Evolutionary conservation across 2,329 filamentous ascomycete genomes (phyloP).

Genomic region (Diaporthe australafricana): DNA sequence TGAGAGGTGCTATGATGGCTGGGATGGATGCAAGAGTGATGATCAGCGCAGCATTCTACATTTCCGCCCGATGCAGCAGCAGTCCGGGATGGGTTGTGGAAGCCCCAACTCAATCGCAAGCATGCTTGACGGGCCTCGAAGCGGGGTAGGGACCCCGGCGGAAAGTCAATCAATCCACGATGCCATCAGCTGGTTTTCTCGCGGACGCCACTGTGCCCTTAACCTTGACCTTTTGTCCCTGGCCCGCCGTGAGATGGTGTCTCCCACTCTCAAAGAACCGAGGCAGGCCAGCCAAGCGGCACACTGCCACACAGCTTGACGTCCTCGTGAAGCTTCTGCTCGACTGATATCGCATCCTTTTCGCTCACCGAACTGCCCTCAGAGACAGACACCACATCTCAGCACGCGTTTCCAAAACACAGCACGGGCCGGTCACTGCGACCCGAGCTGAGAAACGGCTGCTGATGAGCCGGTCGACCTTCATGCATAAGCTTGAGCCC

Average conservation of each 20-base stretch:
- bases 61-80: constrained; percentile 13
- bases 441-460: constrained; percentile 26
- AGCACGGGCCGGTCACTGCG: constrained; percentile 24
- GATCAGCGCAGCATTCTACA: constrained; percentile 16
- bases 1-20: constrained; percentile 23
- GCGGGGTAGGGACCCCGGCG: constrained; percentile 22
- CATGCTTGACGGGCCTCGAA: constrained; percentile 21
- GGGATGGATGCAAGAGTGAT: neutral
- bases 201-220: constrained; percentile 10
- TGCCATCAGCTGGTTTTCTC: constrained; percentile 22
- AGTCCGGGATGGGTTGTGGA: constrained; percentile 8
- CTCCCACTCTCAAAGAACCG: neutral
- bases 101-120: constrained; percentile 24
- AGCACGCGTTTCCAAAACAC: constrained; percentile 15
- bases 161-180: constrained; percentile 29
- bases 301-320: neutral
- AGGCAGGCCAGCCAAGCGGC: neutral
- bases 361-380: constrained; percentile 2
- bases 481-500: constrained; percentile 30
- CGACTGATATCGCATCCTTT: neutral
- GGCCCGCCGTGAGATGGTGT: neutral
- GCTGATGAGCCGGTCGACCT: constrained; percentile 14
- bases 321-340: neutral
- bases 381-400: constrained; percentile 5
- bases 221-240: constrained; percentile 9